These are phyloP conservation scores for Paradendryphiella salina DNA, from an alignment of 2,329 filamentous ascomycete genomes.

Conservation along the genomic window DNA sequence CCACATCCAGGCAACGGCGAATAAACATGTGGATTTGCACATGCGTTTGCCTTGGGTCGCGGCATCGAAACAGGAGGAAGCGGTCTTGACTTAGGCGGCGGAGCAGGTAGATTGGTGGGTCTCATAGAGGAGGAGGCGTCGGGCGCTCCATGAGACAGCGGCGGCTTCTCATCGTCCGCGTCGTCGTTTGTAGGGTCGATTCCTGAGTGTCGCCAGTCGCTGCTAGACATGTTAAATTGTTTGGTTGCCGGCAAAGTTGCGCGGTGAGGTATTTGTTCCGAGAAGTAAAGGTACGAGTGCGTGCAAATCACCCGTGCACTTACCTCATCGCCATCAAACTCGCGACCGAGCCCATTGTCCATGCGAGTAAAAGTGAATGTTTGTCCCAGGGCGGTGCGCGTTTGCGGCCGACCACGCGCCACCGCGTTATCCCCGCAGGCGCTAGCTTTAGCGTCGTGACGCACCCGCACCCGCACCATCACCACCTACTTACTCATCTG, in stretches of 20 bases:
- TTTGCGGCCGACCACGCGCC: too few relatives aligned
- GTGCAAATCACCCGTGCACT: slow-evolving; percentile 5
- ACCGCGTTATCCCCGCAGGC: too few relatives aligned
- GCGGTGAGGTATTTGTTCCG: background rate
- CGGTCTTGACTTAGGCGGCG: background rate
- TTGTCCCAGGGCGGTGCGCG: slow-evolving; percentile 25
- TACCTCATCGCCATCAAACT: slow-evolving; percentile 25
- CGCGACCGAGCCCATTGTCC: slow-evolving; percentile 22
- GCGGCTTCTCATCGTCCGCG: slow-evolving; percentile 18
- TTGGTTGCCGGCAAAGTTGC: background rate
- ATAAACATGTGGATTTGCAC: background rate
- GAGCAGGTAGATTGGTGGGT: slow-evolving; percentile 4
- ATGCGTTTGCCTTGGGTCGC: background rate
- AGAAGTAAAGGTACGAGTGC: background rate
- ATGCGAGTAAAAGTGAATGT: slow-evolving; percentile 19
- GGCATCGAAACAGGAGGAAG: background rate
- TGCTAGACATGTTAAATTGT: slow-evolving; percentile 21
- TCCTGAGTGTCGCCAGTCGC: slow-evolving; percentile 18
- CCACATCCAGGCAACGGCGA: slow-evolving; percentile 1
- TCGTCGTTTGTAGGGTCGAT: slow-evolving; percentile 33
- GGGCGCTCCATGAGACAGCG: background rate
- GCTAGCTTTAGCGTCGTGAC: slow-evolving; percentile 14
- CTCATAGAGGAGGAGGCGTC: background rate
- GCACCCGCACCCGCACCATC: background rate
- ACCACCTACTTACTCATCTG: background rate